Base-by-base conservation (phyloP, 2,329 filamentous ascomycete genomes). In the Chrysoporthe deuterocubensis region DNA sequence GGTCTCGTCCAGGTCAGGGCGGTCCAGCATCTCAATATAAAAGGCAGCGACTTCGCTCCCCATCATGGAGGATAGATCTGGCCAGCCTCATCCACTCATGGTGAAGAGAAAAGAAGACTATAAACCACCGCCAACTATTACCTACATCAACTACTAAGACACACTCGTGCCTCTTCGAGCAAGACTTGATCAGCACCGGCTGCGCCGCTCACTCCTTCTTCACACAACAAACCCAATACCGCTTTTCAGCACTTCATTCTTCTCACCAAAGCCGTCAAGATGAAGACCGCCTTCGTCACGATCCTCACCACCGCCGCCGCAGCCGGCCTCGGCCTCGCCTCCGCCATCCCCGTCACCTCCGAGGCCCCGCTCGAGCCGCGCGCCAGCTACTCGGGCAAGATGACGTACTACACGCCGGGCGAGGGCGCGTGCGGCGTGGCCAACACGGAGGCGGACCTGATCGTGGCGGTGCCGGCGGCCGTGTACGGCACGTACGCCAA, bases 331-430 rank as follows among this genome's bases (percentile, higher is more conserved):
- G 44, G 8, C 44, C 18, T 46, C 18, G 11, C 18, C 18, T 21
- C 50, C 34, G 54, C 54, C 0, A 34, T 9, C 54, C n/a, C 32
- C 14, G 26, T 57, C 54, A 40, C 54, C 54, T 57, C 16, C 9
- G 56, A 44, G 32, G 18, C 54, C n/a, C 48, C 59, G 6, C n/a
- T 21, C 50, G 26, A 57, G 48, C 54, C 44, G 42, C 62, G 62
- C 1, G 9, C 57, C 2, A 26, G 62, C 40, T 62, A 64, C 40
- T 62, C 58, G 18, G 68, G 66, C 46, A 66, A 59, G 62, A 65
- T 68, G 66, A 69, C 67, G 9, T 32, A 63, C 64, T 69, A 69
- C 67, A 40, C 67, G 18, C 67, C 67, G 0, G 26, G 64, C 11
- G 7, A 14, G 11, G 67, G 67, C 2, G 46, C 67, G 21, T 69